Evolutionary conservation across 2,329 filamentous ascomycete genomes (phyloP).

Genomic region (Ceratocystis variospora): DNA sequence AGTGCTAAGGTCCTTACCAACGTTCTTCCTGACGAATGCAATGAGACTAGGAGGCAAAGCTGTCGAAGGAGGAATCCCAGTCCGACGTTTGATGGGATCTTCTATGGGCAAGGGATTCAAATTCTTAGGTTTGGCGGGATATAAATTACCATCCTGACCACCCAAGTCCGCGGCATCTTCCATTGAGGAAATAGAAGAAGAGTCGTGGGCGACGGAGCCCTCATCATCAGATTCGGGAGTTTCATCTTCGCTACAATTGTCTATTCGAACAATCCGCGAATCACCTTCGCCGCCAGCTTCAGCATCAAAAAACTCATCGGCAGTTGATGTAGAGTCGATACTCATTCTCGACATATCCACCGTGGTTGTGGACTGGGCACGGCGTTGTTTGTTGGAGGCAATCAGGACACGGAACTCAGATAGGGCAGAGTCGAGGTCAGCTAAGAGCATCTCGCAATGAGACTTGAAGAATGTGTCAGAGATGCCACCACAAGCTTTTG

Average conservation of each 20-base stretch:
- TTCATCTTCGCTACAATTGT: constrained; percentile 52
- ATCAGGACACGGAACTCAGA: constrained; percentile 68
- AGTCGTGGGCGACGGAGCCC: constrained; percentile 35
- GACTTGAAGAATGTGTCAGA: constrained; percentile 59
- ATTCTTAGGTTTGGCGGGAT: constrained; percentile 61
- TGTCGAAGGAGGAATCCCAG: constrained; percentile 57
- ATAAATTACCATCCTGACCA: constrained; percentile 52
- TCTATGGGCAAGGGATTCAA: constrained; percentile 64
- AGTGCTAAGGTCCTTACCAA: constrained; percentile 90
- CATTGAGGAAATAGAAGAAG: constrained; percentile 45
- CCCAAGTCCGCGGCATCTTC: constrained; percentile 44
- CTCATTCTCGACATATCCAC: constrained; percentile 42
- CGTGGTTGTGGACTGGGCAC: constrained; percentile 42
- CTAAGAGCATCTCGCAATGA: constrained; percentile 68
- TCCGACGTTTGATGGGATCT: constrained; percentile 50
- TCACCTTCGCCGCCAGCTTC: constrained; percentile 48
- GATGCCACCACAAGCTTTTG: constrained; percentile 28
- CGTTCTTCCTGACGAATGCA: constrained; percentile 89
- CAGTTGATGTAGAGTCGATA: constrained; percentile 63
- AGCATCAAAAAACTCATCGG: constrained; percentile 92
- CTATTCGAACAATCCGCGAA: constrained; percentile 61
- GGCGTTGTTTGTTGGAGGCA: constrained; percentile 62
- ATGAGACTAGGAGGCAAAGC: constrained; percentile 81
- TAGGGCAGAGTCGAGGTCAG: constrained; percentile 72
- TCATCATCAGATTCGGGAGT: constrained; percentile 43